Evolutionary conservation across 2,329 filamentous ascomycete species (phyloP), one percentile per base, ranked within the genome.

Genomic region (Diaporthe citriasiana): DNA sequence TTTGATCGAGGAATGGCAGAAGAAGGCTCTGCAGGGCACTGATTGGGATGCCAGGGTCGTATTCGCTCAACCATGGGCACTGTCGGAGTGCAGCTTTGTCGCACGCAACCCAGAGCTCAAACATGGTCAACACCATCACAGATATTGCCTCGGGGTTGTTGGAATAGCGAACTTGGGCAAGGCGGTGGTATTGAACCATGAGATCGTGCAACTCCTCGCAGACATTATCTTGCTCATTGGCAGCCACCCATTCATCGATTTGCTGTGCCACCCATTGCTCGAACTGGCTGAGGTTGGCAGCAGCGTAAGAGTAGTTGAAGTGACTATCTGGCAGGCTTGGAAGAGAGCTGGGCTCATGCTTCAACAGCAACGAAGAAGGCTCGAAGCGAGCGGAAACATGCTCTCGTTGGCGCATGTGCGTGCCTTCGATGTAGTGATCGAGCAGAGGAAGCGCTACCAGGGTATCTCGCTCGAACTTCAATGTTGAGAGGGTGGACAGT

Each of bases 21-120:
- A 88, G 72, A 0, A 92, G 81, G 1, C 80, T 83, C 33, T 87
- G 80, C 4, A 89, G 82, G 0, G 88, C 71, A 0, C 76, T 56
- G 0, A 70, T 15, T 0, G 84, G 83, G 0, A 92, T 78, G 5
- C 85, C 85, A 0, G 87, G 83, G 9, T 84, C 78, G 74, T 89
- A 92, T 0, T 89, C 79, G 0, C 8, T 10, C 0, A 92, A 77
- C 7, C 89, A 74, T 0, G 84, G 81, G n/a, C 84, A 81, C 0
- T 80, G 72, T 1, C 72, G 19, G 1, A 83, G 80, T 0, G 86
- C 86, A 2, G 83, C 82, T 68, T 82, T 86, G 74, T 93, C 90
- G 42, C 87, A 85, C 0, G 87, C 88, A 10, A 89, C 78, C 91
- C 91, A 93, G 0, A 93, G 78, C 71, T 92, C 89, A 3, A 90